Percentiles rank a stretch among this genome's conserved stretches.
These are phyloP conservation scores for Pelargonium australe DNA, from an alignment of 441 rosid genomes.

Conservation along the genomic window DNA sequence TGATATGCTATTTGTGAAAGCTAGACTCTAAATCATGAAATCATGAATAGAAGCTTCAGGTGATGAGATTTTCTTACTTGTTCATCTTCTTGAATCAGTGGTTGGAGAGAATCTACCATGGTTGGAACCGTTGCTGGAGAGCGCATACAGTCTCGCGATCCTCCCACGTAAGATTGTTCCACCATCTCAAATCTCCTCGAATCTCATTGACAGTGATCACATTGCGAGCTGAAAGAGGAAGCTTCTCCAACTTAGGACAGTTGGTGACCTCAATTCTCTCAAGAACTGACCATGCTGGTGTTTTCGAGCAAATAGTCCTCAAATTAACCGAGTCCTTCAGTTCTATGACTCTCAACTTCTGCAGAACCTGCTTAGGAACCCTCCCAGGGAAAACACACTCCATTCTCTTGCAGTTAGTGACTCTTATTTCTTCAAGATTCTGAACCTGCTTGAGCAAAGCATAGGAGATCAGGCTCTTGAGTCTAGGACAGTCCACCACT, in stretches of 20 bases:
- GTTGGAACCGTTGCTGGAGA: constrained; percentile 14
- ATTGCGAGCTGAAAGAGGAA: constrained; percentile 18
- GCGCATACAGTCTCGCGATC: constrained; percentile 9
- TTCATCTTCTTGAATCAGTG: constrained; percentile 4
- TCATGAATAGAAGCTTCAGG: neutral
- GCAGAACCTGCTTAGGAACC: constrained; percentile 14
- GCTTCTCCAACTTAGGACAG: constrained; percentile 19
- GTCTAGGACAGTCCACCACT: constrained; percentile 24
- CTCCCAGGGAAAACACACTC: constrained; percentile 16
- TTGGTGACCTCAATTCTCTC: constrained; percentile 24
- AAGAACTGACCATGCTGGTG: constrained; percentile 8
- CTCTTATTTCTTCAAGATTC: constrained; percentile 31
- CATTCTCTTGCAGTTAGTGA: constrained; percentile 24
- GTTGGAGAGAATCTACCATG: neutral
- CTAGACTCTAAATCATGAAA: neutral
- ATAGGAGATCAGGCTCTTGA: constrained; percentile 23
- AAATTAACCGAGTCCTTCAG: constrained; percentile 16
- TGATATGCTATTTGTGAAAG: neutral
- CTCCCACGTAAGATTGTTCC: constrained; percentile 15
- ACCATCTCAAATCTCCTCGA: constrained; percentile 21
- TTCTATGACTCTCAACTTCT: constrained; percentile 15
- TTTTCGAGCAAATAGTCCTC: constrained; percentile 16
- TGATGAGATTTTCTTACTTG: constrained; percentile 9
- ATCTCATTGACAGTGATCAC: constrained; percentile 16
- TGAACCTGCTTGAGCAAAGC: constrained; percentile 23